Evolutionary conservation across 192 early-diverging fungal species (phyloP), one percentile per base, ranked within the genome.

Genomic region (Gigaspora rosea): DNA sequence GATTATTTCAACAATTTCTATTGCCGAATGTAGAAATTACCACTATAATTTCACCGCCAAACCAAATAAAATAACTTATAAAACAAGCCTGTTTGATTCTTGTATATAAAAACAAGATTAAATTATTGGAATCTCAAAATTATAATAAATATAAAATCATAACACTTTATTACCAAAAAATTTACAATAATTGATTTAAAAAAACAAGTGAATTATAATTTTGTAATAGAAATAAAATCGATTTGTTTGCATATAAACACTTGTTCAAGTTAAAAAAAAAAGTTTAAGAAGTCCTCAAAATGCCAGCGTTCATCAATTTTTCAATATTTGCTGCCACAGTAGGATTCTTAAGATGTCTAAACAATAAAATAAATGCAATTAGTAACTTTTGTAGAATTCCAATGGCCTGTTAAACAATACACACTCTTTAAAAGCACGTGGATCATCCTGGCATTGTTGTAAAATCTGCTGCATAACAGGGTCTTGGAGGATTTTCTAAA

Each of bases 401-500:
- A n/a, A 27, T 46, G 27, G 12, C 22, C 18, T 20, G 32, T 18
- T 48, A 78, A 63, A 15, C 33, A 16, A 18, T 81, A 86, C 83
- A 69, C 78, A 90, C 85, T 97, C 97, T 73, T 90, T 90, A 36
- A 91, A 92, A 50, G 97, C 96, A 69, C 88, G 87, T 11, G 97
- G 97, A 82, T 99, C 94, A 75, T 92, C 87, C 84, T 98, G 95
- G 95, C 97, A 97, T 84, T 97, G 96, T 83, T 96, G 91, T 77
- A 99, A 89, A 75, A 99, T 98, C 82, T 90, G 89, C 80, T 95
- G 93, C 97, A 99, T 99, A 75, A 94, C 90, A 15, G 97, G 97
- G 83, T 99, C 97, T 22, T 79, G 87, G 81, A 99, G 85, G 75
- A 98, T 90, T 72, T 86, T 85, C 78, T 92, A 85, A 15, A 63